Evolutionary conservation across 345 rosid genomes (phyloP).

Genomic region (Draba incana): DNA sequence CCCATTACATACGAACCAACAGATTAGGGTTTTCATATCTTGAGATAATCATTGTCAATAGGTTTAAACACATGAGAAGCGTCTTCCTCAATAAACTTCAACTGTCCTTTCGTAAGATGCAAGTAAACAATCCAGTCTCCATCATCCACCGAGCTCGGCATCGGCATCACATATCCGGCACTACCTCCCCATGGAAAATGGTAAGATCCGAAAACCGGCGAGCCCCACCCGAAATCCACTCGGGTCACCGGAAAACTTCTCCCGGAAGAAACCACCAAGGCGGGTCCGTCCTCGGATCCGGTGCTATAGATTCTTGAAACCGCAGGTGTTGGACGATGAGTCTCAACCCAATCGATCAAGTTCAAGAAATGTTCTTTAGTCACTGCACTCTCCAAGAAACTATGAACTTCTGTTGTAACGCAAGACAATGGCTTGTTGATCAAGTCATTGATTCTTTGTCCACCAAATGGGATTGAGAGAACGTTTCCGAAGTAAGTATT

Average conservation of each 20-base stretch:
- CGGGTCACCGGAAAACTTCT: slow-evolving; percentile 53
- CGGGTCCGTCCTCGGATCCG: slow-evolving; percentile 53
- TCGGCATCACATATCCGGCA: slow-evolving; percentile 61
- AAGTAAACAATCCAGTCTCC: slow-evolving; percentile 63
- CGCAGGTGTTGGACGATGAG: slow-evolving; percentile 55
- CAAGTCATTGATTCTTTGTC: slow-evolving; percentile 44
- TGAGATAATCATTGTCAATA: slow-evolving; percentile 45
- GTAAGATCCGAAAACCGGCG: slow-evolving; percentile 54
- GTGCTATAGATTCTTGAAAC: slow-evolving; percentile 55
- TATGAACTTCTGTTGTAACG: slow-evolving; percentile 62
- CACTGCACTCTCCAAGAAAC: slow-evolving; percentile 38
- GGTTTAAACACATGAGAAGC: slow-evolving; percentile 50
- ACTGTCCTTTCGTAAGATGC: slow-evolving; percentile 47
- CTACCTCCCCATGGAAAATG: slow-evolving; percentile 59
- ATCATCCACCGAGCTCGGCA: slow-evolving; percentile 51
- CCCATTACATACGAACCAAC: neutral
- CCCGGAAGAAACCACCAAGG: slow-evolving; percentile 80
- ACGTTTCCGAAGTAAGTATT: slow-evolving; percentile 54
- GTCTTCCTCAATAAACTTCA: slow-evolving; percentile 48
- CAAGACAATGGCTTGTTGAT: slow-evolving; percentile 51
- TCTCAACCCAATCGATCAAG: slow-evolving; percentile 82
- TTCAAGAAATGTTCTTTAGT: slow-evolving; percentile 71
- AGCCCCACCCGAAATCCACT: slow-evolving; percentile 63
- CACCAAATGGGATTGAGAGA: slow-evolving; percentile 64
- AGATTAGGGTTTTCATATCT: slow-evolving; percentile 21